phyloP scores from a whole-genome alignment of 1,139 yeast species.

The Candida frijolesensis region DNA sequence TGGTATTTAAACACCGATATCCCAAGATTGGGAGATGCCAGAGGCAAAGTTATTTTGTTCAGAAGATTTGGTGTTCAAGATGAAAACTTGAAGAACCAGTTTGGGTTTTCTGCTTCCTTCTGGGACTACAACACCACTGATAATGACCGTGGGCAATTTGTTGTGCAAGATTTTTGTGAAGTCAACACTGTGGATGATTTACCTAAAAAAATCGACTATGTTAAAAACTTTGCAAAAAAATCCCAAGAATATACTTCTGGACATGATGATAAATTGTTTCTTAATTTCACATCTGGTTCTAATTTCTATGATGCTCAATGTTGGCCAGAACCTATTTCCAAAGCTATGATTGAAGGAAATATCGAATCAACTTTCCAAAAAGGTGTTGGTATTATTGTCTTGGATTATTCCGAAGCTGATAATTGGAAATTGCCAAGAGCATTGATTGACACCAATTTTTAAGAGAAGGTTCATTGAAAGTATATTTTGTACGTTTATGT shows the following conservation, averaged over 20 bases:
- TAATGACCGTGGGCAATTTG: constrained; percentile 63
- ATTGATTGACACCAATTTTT: constrained; percentile 60
- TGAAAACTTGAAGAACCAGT: constrained; percentile 41
- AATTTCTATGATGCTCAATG: constrained; percentile 70
- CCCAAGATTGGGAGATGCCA: constrained; percentile 61
- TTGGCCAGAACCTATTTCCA: constrained; percentile 74
- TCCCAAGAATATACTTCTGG: constrained; percentile 56
- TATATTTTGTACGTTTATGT: background rate
- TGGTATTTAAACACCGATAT: constrained; percentile 64
- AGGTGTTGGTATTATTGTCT: constrained; percentile 61
- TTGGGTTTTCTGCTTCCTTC: constrained; percentile 68
- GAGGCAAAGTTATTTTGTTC: constrained; percentile 69
- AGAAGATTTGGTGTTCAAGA: constrained; percentile 69
- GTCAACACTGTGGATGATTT: constrained; percentile 55
- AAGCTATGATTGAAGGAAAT: constrained; percentile 50
- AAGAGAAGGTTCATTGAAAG: constrained; percentile 5
- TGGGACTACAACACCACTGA: constrained; percentile 71
- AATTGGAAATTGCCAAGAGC: constrained; percentile 60
- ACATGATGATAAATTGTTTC: constrained; percentile 57
- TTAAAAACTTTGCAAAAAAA: constrained; percentile 56
- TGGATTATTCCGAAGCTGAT: constrained; percentile 68
- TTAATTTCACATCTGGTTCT: constrained; percentile 77
- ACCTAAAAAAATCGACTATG: constrained; percentile 57
- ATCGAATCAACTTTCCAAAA: constrained; percentile 52
- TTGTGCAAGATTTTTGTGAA: constrained; percentile 79